Base-by-base conservation (phyloP, 345 rosid genomes). In the Theobroma cacao region DNA sequence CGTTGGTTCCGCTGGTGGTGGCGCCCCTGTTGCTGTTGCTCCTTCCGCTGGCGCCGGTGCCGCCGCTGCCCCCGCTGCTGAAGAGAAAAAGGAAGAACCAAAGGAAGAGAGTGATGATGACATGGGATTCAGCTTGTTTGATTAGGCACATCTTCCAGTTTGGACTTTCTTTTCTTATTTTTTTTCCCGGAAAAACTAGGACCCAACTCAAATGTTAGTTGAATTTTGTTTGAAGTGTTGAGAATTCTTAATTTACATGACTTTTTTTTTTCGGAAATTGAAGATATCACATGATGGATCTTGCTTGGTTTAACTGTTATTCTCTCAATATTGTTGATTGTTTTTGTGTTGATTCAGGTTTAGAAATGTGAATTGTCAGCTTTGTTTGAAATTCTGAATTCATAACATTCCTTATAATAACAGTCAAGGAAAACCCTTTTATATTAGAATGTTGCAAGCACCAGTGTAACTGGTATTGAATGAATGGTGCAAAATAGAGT, bases 31-130 rank as follows among this genome's bases (percentile, higher is more conserved):
- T 4, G 86, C 81, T 12, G 78, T 60, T 13, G 67, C 83, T 15
- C 88, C 85, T 30, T 52, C 91, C 4, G 62, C 84, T 22, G 72
- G 76, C 6, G 38, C 15, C 0, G 69, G 61, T n/a, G 84, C 87
- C 0, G 82, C 84, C 1, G 87, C 92, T 1, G 85, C 86, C 24
- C 84, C 92, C 0, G 83, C 82, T 62, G 86, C 10, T 4, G 89
- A 84, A 73, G 90, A 80, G 79, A 82, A 90, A 74, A 85, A 89
- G 87, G 93, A 82, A 47, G 88, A 84, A 78, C 83, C 83, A 0
- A 77, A 85, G 65, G 89, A 87, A 82, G 90, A 88, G 75, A 90
- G 91, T 58, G 90, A 87, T 8, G 90, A 87, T 2, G 89, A 88
- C 68, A 73, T 87, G 88, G 93, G 85, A 28, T 88, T 83, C 81